These are phyloP conservation scores for Plasmodium ovale DNA, from an alignment of 169 alveolate species.

Conservation along the genomic window DNA sequence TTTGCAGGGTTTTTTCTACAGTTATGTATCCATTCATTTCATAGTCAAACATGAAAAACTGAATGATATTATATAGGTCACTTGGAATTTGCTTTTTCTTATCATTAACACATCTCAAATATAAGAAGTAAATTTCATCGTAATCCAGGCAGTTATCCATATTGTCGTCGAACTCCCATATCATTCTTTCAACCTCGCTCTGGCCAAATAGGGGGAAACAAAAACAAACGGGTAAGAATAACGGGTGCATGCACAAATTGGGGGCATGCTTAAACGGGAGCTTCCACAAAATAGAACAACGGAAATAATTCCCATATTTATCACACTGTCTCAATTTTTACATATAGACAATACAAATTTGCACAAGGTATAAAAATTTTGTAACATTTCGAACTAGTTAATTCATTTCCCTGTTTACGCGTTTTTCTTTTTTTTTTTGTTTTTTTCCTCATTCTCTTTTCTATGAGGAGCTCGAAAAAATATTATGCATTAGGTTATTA, in stretches of 20 bases:
- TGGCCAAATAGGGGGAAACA: slow-evolving; percentile 7
- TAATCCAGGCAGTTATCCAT: slow-evolving; percentile 73
- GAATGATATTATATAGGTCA: slow-evolving; percentile 70
- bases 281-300: too few relatives aligned
- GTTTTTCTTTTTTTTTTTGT: not conserved
- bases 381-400: too few relatives aligned
- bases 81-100: slow-evolving; percentile 68
- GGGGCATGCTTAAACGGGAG: too few relatives aligned
- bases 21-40: slow-evolving; percentile 76
- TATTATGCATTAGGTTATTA: too few relatives aligned
- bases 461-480: too few relatives aligned
- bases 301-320: too few relatives aligned
- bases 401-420: not conserved
- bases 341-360: too few relatives aligned
- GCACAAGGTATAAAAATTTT: too few relatives aligned
- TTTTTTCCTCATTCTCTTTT: too few relatives aligned
- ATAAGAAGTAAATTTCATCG: slow-evolving; percentile 70
- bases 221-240: not conserved
- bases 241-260: not conserved
- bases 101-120: slow-evolving; percentile 64
- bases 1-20: slow-evolving; percentile 70
- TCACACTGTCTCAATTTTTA: too few relatives aligned
- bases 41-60: slow-evolving; percentile 69
- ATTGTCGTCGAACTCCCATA: slow-evolving; percentile 72
- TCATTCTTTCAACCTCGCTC: slow-evolving; percentile 75